Evolutionary conservation across 176 grass and related monocot genomes (phyloP), one percentile per base, ranked within the genome.

Genomic region (Otatea glauca): DNA sequence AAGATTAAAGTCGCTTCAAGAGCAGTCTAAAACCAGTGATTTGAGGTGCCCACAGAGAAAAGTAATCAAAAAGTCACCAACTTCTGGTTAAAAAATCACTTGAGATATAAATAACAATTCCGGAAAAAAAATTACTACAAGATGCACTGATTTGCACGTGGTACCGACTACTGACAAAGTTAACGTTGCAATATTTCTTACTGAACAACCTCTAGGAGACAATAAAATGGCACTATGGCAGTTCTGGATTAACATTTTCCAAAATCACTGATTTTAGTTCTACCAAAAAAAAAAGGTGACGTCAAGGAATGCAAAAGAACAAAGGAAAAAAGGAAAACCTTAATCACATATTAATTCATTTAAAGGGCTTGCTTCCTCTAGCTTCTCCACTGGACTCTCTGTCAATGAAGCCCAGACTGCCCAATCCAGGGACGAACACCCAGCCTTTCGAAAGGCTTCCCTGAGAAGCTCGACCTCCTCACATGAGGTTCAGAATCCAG

Each of bases 291-390:
- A 55, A 5, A 37, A 15, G 53, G 13, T 24, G 35, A 25, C 41
- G 32, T 18, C 20, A 54, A 0, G 18, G 10, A 37, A n/a, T 80
- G 11, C 29, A 80, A 68, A 51, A 18, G 32, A 34, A 54, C 21
- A 55, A 75, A 3, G 16, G 17, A 9, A 53, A 53, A 80, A 38
- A 5, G 51, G 39, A 41, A 37, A 80, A 43, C 45, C 32, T 25
- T 66, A 80, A 32, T 16, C 29, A 68, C 5, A 68, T 49, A 12
- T 13, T 37, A 76, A 76, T 21, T 76, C 74, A 59, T 76, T 41
- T 24, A 54, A 55, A 75, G 49, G 74, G 74, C 18, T 20, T 54
- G 49, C 72, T 75, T 12, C 53, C 49, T 75, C 72, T 54, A 55
- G 49, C 72, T 75, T 75, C 72, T 37, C 49, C 35, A 75, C 29